phyloP scores from a whole-genome alignment of 1,139 yeast genomes.

The Pichia sp. region DNA sequence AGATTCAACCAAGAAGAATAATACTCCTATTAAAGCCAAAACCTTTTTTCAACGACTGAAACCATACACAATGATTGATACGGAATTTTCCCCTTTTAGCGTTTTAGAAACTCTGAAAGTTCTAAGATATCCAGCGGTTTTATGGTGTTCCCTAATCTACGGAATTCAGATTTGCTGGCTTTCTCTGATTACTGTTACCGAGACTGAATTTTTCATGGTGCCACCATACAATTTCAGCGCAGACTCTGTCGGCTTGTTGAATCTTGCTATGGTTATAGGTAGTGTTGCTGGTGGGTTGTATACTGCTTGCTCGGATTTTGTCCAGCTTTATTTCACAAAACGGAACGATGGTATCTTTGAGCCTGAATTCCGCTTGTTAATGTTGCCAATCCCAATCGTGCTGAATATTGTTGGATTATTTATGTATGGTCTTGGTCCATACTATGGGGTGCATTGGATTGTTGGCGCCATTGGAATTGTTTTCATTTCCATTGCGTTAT shows the following conservation, averaged over 20 bases:
- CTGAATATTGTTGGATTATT: conserved; percentile 55
- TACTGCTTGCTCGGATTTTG: conserved; percentile 65
- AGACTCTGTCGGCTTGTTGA: conserved; percentile 72
- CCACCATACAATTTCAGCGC: conserved; percentile 65
- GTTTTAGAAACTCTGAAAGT: conserved; percentile 40
- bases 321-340: conserved; percentile 65
- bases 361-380: conserved; percentile 37
- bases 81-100: conserved; percentile 38
- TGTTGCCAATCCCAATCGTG: conserved; percentile 36
- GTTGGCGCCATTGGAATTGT: conserved; percentile 49
- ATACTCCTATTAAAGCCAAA: no score
- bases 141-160: conserved; percentile 47
- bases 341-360: conserved; percentile 41
- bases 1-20: no score
- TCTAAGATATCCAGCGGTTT: no score
- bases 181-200: conserved; percentile 42
- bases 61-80: no score
- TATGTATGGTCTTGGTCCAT: conserved; percentile 69
- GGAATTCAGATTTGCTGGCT: conserved; percentile 56
- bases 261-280: conserved; percentile 69
- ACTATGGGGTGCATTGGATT: conserved; percentile 40
- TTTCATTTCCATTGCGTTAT: conserved; percentile 39
- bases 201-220: conserved; percentile 41
- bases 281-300: no score
- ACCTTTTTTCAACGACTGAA: no score